phyloP scores from a whole-genome alignment of 2,329 filamentous ascomycete genomes.

The Orbilia oligospora region DNA sequence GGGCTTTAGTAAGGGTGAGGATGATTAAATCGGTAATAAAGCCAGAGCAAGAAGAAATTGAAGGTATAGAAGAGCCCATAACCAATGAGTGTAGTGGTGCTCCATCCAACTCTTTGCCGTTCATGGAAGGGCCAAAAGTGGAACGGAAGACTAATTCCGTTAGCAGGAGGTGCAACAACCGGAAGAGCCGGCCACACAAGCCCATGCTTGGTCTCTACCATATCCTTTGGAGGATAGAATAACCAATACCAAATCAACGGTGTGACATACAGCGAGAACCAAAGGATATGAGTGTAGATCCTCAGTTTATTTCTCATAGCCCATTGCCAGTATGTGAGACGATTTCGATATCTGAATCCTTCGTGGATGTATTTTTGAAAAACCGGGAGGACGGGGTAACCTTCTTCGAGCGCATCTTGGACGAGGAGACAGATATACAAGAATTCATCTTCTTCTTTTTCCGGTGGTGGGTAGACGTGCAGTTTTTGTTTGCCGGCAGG shows the following conservation, averaged over 20 bases:
- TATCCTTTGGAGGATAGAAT: not conserved
- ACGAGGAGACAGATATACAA: not conserved
- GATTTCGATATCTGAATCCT: not conserved
- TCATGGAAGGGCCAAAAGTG: not conserved
- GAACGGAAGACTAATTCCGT: not conserved
- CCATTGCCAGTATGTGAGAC: not conserved
- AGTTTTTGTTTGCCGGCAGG: not conserved
- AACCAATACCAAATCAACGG: not conserved
- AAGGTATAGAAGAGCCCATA: not conserved
- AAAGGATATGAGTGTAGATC: not conserved
- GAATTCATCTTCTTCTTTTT: not conserved
- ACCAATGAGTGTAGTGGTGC: not conserved
- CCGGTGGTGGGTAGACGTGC: not conserved
- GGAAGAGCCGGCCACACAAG: not conserved
- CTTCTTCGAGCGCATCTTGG: not conserved
- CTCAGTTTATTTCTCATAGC: not conserved
- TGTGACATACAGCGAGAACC: not conserved
- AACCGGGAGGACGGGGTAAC: not conserved
- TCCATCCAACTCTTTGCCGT: not conserved
- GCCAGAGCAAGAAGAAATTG: not conserved
- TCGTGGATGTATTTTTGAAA: not conserved
- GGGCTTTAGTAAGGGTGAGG: not conserved
- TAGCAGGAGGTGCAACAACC: not conserved
- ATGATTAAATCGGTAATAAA: not conserved
- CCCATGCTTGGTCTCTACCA: not conserved